Conservation (phyloP, 2,329 filamentous ascomycete species). For the Fusarium longipes region DNA sequence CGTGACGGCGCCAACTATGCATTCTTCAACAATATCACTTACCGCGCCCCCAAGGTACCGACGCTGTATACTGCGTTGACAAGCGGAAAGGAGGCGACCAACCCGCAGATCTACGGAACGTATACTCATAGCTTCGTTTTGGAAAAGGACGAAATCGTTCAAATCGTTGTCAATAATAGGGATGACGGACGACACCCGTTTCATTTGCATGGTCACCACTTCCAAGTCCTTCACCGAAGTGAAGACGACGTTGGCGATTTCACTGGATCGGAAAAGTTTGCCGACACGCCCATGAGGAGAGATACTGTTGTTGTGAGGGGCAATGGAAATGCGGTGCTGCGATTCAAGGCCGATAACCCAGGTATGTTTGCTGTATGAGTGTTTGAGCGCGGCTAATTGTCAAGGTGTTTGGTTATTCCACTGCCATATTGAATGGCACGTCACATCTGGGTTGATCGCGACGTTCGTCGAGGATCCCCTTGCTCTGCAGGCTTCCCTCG, state of each 20-base stretch:
- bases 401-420: conserved; percentile 77
- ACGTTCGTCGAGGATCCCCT: conserved; percentile 72
- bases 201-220: conserved; percentile 81
- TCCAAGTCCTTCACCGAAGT: conserved; percentile 74
- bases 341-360: conserved; percentile 75
- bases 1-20: conserved; percentile 70
- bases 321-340: conserved; percentile 74
- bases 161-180: conserved; percentile 81
- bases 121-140: conserved; percentile 76
- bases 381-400: neutral
- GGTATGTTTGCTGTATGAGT: conserved; percentile 53
- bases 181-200: conserved; percentile 79
- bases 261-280: conserved; percentile 60
- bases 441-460: conserved; percentile 72
- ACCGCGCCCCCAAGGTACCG: conserved; percentile 79
- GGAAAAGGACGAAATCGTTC: conserved; percentile 73
- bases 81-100: conserved; percentile 66
- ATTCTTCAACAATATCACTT: conserved; percentile 83
- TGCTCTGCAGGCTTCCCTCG: conserved; percentile 68
- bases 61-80: conserved; percentile 81
- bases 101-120: conserved; percentile 72
- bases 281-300: conserved; percentile 69
- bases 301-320: conserved; percentile 76
- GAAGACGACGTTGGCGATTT: conserved; percentile 68
- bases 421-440: conserved; percentile 85